Conservation (phyloP, 768 basidiomycete species). For the Tephrocybe sp. region DNA sequence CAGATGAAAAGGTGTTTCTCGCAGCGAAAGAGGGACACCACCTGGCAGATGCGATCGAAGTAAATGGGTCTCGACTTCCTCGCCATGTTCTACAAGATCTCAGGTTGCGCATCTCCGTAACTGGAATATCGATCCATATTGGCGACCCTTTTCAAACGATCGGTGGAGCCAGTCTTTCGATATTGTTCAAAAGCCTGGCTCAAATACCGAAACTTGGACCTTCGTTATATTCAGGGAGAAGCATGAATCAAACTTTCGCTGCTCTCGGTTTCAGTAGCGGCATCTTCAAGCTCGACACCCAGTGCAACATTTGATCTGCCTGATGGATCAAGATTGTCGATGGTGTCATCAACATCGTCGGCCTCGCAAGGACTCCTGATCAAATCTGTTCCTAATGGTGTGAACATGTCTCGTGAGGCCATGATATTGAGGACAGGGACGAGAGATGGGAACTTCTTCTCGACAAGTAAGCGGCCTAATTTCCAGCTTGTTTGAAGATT, state of each 20-base stretch:
- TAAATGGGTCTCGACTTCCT: background rate
- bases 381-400: background rate
- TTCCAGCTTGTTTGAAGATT: slow-evolving; percentile 20
- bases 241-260: background rate
- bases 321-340: background rate
- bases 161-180: background rate
- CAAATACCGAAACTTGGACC: too few species aligned
- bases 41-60: background rate
- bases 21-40: background rate
- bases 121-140: background rate
- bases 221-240: background rate
- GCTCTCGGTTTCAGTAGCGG: background rate
- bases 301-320: background rate
- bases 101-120: background rate
- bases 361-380: background rate
- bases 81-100: background rate
- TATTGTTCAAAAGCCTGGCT: background rate
- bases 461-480: background rate
- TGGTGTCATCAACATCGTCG: slow-evolving; percentile 3
- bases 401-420: background rate
- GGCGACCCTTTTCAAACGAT: slow-evolving; percentile 2
- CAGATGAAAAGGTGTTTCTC: background rate
- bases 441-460: background rate
- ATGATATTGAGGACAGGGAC: background rate
- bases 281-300: background rate